Conservation (phyloP, 306 rosid species). For the Cucurbita pepo region DNA sequence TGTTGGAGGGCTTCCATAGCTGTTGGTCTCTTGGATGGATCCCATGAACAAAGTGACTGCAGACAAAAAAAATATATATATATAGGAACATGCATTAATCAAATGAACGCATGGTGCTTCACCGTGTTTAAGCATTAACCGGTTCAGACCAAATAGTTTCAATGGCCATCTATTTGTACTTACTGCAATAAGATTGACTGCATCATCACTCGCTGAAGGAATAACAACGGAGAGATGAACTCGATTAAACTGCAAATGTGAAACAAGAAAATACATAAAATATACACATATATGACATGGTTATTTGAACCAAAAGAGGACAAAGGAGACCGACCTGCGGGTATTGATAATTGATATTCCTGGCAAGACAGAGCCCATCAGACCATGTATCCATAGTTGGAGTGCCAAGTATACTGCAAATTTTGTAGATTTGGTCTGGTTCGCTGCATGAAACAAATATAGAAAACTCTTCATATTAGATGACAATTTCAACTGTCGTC, state of each 20-base stretch:
- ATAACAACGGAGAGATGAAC: constrained; percentile 55
- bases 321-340: constrained; percentile 48
- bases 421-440: constrained; percentile 82
- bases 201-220: constrained; percentile 62
- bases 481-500: neutral
- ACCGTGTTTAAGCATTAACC: neutral
- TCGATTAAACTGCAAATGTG: constrained; percentile 43
- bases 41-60: constrained; percentile 95
- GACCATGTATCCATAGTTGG: constrained; percentile 78
- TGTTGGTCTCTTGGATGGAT: constrained; percentile 86
- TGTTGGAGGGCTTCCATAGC: constrained; percentile 90
- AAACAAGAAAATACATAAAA: neutral
- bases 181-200: constrained; percentile 65
- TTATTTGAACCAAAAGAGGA: neutral
- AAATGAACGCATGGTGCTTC: neutral
- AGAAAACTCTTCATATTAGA: neutral
- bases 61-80: neutral
- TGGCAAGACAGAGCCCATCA: constrained; percentile 74
- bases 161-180: constrained; percentile 11
- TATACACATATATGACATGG: no score
- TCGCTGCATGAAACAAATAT: constrained; percentile 35
- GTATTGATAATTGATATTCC: constrained; percentile 72
- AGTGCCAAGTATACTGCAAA: constrained; percentile 79
- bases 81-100: neutral
- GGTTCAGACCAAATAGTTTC: neutral